A percentile compares a stretch with the other conserved stretches of the same genome.
phyloP scores from a whole-genome alignment of 768 basidiomycete species.

The Pleurotus giganteus region DNA sequence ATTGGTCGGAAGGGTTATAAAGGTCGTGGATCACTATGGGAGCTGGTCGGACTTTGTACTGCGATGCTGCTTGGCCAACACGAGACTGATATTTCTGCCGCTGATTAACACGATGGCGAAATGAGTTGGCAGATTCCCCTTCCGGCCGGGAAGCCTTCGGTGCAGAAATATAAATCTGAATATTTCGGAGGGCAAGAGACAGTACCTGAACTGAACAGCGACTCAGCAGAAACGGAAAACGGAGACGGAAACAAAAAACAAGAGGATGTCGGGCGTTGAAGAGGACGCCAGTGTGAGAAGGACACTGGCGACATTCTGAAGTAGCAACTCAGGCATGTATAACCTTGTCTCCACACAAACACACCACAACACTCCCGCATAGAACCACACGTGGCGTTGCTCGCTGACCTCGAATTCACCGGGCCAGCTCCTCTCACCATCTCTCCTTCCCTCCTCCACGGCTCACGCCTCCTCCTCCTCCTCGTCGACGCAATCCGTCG shows the following conservation, averaged over 20 bases:
- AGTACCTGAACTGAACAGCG: background rate
- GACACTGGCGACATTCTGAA: background rate
- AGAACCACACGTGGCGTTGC: background rate
- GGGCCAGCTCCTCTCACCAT: background rate
- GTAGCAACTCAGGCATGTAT: conserved; percentile 8
- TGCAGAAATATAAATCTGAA: background rate
- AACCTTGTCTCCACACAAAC: conserved; percentile 5
- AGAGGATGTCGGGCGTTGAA: too few species aligned
- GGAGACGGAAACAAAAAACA: background rate
- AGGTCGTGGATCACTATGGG: conserved; percentile 10
- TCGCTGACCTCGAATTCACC: conserved; percentile 6
- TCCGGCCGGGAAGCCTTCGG: background rate
- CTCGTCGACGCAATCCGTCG: background rate
- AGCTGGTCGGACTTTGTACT: conserved; percentile 11
- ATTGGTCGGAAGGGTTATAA: conserved; percentile 6
- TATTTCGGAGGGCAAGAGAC: background rate
- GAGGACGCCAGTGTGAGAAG: conserved; percentile 3
- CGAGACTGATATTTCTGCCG: conserved; percentile 9
- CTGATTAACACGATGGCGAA: conserved; percentile 10
- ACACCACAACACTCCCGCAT: conserved; percentile 3
- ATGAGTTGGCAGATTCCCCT: conserved; percentile 5
- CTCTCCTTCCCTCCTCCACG: background rate
- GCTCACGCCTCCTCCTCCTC: background rate
- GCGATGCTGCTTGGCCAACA: conserved; percentile 5
- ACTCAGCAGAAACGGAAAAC: background rate